A percentile compares a stretch with the other conserved stretches of the same genome.
These are phyloP conservation scores for Imleria badia DNA, from an alignment of 768 basidiomycete genomes.

Conservation along the genomic window DNA sequence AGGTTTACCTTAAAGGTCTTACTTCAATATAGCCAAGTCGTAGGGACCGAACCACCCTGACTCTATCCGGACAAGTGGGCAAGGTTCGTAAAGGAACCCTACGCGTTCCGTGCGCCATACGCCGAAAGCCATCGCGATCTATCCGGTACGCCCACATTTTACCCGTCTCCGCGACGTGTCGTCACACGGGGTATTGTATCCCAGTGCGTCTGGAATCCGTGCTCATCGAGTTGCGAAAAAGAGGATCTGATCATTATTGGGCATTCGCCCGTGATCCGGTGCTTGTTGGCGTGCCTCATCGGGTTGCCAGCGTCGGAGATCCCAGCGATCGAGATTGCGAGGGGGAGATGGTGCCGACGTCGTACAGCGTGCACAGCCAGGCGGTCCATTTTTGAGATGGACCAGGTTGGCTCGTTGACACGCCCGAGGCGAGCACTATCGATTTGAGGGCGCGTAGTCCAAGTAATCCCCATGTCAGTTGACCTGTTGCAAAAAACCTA, in stretches of 20 bases:
- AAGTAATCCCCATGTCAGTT: too few species aligned
- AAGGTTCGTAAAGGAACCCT: too few species aligned
- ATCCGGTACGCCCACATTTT: neutral
- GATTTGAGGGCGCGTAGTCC: slow-evolving; percentile 54
- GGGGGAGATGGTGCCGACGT: slow-evolving; percentile 88
- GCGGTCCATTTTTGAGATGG: slow-evolving; percentile 94
- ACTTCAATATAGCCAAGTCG: too few species aligned
- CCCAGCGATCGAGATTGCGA: slow-evolving; percentile 94
- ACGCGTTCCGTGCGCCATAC: too few species aligned
- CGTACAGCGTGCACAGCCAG: slow-evolving; percentile 86
- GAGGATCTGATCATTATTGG: slow-evolving; percentile 96
- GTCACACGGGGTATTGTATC: neutral
- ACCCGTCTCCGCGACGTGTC: neutral
- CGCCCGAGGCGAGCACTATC: slow-evolving; percentile 33
- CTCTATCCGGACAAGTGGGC: too few species aligned
- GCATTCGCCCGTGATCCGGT: slow-evolving; percentile 96
- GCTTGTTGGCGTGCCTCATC: slow-evolving; percentile 89
- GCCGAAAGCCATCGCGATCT: too few species aligned
- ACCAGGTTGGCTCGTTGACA: slow-evolving; percentile 58
- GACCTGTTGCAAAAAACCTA: too few species aligned
- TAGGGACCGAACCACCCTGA: too few species aligned
- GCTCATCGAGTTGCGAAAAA: slow-evolving; percentile 89
- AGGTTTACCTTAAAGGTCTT: too few species aligned
- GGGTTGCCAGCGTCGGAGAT: slow-evolving; percentile 95
- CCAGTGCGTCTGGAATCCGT: slow-evolving; percentile 91